Conservation (phyloP, 768 basidiomycete species). For the Pisolithus orientalis region DNA sequence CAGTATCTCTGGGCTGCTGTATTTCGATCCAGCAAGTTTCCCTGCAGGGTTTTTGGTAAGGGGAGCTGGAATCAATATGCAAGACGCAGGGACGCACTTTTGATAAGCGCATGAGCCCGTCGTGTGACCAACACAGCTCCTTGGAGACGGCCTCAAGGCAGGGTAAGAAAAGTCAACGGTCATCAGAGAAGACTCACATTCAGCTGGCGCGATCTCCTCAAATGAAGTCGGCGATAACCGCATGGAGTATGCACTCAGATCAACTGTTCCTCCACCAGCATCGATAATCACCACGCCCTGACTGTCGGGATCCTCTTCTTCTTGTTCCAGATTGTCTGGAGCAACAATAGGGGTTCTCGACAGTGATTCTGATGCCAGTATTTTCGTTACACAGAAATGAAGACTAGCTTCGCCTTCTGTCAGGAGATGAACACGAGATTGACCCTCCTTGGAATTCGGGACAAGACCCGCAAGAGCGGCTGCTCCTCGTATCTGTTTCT, state of each 20-base stretch:
- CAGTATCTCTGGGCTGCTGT: slow-evolving; percentile 27
- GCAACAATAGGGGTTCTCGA: slow-evolving; percentile 12
- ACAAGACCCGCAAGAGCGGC: slow-evolving; percentile 48
- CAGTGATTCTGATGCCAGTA: slow-evolving; percentile 32
- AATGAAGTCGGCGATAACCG: slow-evolving; percentile 33
- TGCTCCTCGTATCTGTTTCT: slow-evolving; percentile 49
- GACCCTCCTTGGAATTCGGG: slow-evolving; percentile 31
- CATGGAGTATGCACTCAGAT: slow-evolving; percentile 38
- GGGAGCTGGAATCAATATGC: background rate
- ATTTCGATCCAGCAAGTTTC: slow-evolving; percentile 27
- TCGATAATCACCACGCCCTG: slow-evolving; percentile 42
- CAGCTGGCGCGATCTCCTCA: slow-evolving; percentile 32
- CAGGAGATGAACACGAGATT: slow-evolving; percentile 45
- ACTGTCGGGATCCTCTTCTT: slow-evolving; percentile 17
- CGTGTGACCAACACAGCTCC: slow-evolving; percentile 36
- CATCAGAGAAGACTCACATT: slow-evolving; percentile 20
- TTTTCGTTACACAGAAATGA: slow-evolving; percentile 48
- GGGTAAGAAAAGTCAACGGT: background rate
- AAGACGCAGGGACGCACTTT: slow-evolving; percentile 9
- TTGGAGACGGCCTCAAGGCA: slow-evolving; percentile 31
- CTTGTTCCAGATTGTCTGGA: slow-evolving; percentile 14
- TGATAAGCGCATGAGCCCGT: slow-evolving; percentile 28
- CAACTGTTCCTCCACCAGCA: slow-evolving; percentile 42
- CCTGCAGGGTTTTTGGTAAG: slow-evolving; percentile 12
- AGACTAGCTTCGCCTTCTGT: slow-evolving; percentile 61